These are phyloP conservation scores for Ganoderma lingzhi DNA, from an alignment of 1,284 basidiomycete species.

Conservation along the genomic window DNA sequence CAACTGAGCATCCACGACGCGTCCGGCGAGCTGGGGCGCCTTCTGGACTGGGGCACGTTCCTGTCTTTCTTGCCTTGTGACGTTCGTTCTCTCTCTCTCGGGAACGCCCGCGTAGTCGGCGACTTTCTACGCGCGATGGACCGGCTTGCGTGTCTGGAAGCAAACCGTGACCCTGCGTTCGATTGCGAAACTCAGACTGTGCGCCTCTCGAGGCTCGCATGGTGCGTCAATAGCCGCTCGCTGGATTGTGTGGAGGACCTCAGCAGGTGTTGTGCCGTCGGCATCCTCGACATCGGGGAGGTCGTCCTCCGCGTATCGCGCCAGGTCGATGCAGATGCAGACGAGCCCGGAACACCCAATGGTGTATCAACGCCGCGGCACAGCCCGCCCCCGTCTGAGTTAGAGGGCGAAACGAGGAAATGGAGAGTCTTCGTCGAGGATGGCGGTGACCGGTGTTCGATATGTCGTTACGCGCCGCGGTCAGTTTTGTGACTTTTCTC, in stretches of 20 bases:
- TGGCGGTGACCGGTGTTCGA: background rate
- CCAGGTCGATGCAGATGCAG: background rate
- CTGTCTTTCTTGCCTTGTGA: background rate
- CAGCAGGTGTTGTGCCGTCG: background rate
- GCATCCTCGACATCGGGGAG: background rate
- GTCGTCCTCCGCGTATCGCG: background rate
- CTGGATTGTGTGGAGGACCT: background rate
- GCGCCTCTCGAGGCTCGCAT: background rate
- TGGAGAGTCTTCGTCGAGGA: background rate
- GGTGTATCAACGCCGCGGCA: background rate
- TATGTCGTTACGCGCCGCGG: background rate
- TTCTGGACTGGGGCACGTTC: background rate
- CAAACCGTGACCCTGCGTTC: background rate
- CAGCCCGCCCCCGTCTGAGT: background rate
- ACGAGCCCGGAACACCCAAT: background rate
- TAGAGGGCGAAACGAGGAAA: background rate
- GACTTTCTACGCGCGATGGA: background rate
- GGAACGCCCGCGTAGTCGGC: background rate
- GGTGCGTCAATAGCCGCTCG: background rate
- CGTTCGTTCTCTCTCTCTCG: background rate
- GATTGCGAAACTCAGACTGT: background rate
- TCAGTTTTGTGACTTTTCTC: background rate
- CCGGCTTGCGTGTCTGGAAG: background rate
- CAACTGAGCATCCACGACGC: constrained; percentile 2
- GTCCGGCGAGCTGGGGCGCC: background rate